These are phyloP conservation scores for Syncephalis plumigaleata DNA, from an alignment of 371 early-diverging fungal species.

Conservation along the genomic window DNA sequence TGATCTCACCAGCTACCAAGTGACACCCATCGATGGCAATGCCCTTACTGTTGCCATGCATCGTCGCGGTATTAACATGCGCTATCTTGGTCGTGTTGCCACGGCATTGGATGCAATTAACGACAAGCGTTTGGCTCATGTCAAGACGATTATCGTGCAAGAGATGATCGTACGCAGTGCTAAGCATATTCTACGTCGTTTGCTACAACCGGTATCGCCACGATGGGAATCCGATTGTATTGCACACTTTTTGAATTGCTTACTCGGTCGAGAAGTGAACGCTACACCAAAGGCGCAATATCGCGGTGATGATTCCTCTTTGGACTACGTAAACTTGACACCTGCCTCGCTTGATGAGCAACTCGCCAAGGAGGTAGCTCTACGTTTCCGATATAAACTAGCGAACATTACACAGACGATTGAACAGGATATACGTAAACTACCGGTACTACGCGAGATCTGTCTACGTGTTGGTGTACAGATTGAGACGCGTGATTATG, in stretches of 20 bases:
- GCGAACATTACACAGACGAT: slow-evolving; percentile 22
- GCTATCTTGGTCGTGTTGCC: slow-evolving; percentile 72
- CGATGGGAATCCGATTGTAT: slow-evolving; percentile 40
- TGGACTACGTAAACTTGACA: slow-evolving; percentile 30
- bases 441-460: slow-evolving; percentile 65
- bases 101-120: slow-evolving; percentile 32
- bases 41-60: slow-evolving; percentile 74
- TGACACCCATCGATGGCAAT: slow-evolving; percentile 65
- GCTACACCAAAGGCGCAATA: slow-evolving; percentile 22
- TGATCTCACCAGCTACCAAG: slow-evolving; percentile 53
- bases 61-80: slow-evolving; percentile 90
- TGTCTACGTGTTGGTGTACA: slow-evolving; percentile 76
- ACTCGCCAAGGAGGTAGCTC: slow-evolving; percentile 36
- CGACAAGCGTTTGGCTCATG: slow-evolving; percentile 31
- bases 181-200: slow-evolving; percentile 64
- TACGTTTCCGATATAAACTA: slow-evolving; percentile 59
- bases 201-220: slow-evolving; percentile 31
- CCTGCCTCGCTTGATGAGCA: slow-evolving; percentile 30
- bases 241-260: slow-evolving; percentile 68
- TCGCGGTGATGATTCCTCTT: slow-evolving; percentile 12
- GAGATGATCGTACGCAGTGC: slow-evolving; percentile 78
- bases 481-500: slow-evolving; percentile 52
- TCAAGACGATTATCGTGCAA: slow-evolving; percentile 32
- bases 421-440: slow-evolving; percentile 20
- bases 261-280: slow-evolving; percentile 42